Percentiles rank a stretch among this genome's conserved stretches.
Conservation (phyloP, 176 grass and related monocot genomes). For the Avena sativa region DNA sequence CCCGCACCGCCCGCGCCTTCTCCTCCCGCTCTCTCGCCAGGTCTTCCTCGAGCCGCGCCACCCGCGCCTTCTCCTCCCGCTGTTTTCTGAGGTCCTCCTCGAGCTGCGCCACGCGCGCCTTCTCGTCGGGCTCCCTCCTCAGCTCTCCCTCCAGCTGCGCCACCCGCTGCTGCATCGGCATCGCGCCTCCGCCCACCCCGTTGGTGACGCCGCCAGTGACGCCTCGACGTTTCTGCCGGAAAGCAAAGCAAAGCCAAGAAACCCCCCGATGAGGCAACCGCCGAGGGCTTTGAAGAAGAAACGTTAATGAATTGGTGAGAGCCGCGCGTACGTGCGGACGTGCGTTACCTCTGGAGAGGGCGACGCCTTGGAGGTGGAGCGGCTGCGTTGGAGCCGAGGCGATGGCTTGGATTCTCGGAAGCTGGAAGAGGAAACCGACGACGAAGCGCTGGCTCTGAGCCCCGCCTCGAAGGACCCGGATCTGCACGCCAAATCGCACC, state of each 20-base stretch:
- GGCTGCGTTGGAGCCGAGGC: slow-evolving; percentile 51
- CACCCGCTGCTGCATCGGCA: slow-evolving; percentile 58
- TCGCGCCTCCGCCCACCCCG: background rate
- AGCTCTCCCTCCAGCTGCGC: slow-evolving; percentile 69
- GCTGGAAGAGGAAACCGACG: slow-evolving; percentile 12
- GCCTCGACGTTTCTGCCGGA: slow-evolving; percentile 35
- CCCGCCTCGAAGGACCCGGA: slow-evolving; percentile 62
- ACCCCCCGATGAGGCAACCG: slow-evolving; percentile 1
- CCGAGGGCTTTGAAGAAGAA: slow-evolving; percentile 10
- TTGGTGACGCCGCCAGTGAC: background rate
- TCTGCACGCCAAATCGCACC: slow-evolving; percentile 53
- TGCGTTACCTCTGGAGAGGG: slow-evolving; percentile 45
- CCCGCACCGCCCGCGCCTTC: slow-evolving; percentile 46
- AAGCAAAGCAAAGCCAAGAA: slow-evolving; percentile 7
- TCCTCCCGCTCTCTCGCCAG: slow-evolving; percentile 68
- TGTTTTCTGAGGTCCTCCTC: slow-evolving; percentile 49
- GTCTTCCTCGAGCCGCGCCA: slow-evolving; percentile 63
- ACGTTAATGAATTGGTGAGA: background rate
- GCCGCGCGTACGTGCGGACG: no score
- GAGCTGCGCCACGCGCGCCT: slow-evolving; percentile 27
- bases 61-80: background rate
- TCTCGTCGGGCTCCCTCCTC: slow-evolving; percentile 68
- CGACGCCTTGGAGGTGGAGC: slow-evolving; percentile 46
- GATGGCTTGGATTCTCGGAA: slow-evolving; percentile 17
- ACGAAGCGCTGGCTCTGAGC: slow-evolving; percentile 23